phyloP scores from a whole-genome alignment of 768 basidiomycete genomes.

The Leccinum sublutescens region DNA sequence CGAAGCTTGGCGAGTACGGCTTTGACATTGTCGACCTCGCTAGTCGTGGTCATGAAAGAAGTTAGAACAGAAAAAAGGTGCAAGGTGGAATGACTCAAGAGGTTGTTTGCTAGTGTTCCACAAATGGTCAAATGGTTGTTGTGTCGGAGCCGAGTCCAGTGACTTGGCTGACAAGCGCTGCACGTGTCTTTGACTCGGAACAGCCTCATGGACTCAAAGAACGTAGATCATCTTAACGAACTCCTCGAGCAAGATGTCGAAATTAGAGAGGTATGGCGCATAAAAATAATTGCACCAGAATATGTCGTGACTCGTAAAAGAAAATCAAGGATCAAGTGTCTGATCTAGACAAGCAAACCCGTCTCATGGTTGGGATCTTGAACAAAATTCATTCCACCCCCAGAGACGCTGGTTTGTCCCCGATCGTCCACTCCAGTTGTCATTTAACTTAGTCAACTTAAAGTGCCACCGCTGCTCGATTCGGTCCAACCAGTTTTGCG shows the following conservation, averaged over 20 bases:
- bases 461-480: constrained; percentile 62
- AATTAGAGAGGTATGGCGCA: constrained; percentile 55
- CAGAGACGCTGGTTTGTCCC: constrained; percentile 49
- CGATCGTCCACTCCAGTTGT: constrained; percentile 7
- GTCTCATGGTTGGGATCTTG: constrained; percentile 69
- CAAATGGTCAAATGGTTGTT: constrained; percentile 10
- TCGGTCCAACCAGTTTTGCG: constrained; percentile 53
- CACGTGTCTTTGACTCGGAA: constrained; percentile 1
- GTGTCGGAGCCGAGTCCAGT: constrained; percentile 1
- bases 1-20: constrained; percentile 53
- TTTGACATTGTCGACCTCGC: constrained; percentile 40
- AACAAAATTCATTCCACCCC: constrained; percentile 82
- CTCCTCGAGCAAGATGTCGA: constrained; percentile 64
- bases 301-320: constrained; percentile 36
- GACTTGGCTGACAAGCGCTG: too few species aligned
- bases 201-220: constrained; percentile 50
- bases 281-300: not conserved
- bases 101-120: constrained; percentile 4
- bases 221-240: constrained; percentile 55
- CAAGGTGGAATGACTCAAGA: not conserved
- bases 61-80: not conserved
- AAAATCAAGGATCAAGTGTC: constrained; percentile 78
- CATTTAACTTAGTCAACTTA: constrained; percentile 9
- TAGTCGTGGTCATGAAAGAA: constrained; percentile 25
- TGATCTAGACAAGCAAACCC: constrained; percentile 72